Evolutionary conservation across 108 stramenopile species (phyloP).

Genomic region (Skeletonema tropicum): DNA sequence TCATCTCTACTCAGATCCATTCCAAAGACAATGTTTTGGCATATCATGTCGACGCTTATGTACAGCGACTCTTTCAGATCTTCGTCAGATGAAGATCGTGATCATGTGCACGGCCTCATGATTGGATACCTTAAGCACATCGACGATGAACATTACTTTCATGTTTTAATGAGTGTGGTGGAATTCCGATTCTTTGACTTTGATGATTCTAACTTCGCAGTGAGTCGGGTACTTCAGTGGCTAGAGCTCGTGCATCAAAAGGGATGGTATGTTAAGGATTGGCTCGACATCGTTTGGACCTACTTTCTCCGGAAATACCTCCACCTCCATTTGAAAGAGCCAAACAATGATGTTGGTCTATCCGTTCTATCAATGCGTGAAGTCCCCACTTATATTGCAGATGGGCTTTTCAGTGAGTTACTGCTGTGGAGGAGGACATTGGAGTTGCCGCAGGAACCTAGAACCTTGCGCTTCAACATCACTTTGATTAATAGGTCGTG

Average conservation of each 20-base stretch:
- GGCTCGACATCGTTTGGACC: not conserved
- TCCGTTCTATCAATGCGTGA: no score
- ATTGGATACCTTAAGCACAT: not conserved
- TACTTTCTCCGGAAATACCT: not conserved
- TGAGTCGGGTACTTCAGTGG: not conserved
- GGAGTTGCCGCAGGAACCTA: no score
- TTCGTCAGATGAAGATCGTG: not conserved
- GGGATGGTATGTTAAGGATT: not conserved
- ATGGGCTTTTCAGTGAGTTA: not conserved
- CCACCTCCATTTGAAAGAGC: not conserved
- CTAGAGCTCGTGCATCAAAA: not conserved
- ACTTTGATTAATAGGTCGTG: no score
- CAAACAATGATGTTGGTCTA: no score
- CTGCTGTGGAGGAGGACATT: no score
- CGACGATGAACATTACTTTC: not conserved
- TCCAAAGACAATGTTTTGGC: not conserved
- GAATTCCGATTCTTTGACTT: not conserved
- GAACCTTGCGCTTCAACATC: no score
- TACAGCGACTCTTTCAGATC: not conserved
- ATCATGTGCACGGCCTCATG: not conserved
- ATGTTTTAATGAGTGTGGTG: not conserved
- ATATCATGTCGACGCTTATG: not conserved
- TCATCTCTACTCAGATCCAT: not conserved
- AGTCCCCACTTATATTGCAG: not conserved
- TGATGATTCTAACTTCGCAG: not conserved